phyloP scores from a whole-genome alignment of 2,329 filamentous ascomycete species.

The Diaporthe aspalathi region DNA sequence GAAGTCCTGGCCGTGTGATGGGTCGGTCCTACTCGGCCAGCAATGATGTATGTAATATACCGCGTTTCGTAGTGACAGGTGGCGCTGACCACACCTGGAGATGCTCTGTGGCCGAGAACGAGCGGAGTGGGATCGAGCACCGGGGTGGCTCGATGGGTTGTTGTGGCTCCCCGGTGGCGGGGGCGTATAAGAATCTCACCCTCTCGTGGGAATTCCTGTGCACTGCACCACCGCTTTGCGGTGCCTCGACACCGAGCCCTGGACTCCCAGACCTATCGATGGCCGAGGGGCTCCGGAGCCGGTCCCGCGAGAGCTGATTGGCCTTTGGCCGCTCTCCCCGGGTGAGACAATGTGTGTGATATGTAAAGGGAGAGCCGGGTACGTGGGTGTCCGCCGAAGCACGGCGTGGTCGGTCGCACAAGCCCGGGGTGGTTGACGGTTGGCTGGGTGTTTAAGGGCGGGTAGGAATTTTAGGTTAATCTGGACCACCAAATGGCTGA shows the following conservation, averaged over 20 bases:
- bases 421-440: constrained; percentile 1
- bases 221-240: neutral
- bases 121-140: constrained; percentile 1
- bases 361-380: constrained; percentile 3
- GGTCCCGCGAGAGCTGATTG: neutral
- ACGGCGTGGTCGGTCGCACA: constrained; percentile 12
- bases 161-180: constrained; percentile 3
- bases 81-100: constrained; percentile 3
- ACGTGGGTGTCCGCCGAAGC: neutral
- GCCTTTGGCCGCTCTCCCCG: neutral
- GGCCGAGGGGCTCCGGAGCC: neutral
- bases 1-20: neutral
- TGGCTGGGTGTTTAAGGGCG: neutral
- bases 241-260: neutral
- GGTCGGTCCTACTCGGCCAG: constrained; percentile 14
- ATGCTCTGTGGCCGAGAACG: neutral
- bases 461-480: neutral
- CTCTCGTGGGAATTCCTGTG: neutral
- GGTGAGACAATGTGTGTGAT: neutral
- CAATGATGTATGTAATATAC: neutral
- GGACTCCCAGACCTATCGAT: too few relatives aligned
- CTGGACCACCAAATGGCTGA: neutral
- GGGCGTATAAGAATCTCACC: neutral
- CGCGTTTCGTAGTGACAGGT: neutral
- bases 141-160: constrained; percentile 7